phyloP scores from a whole-genome alignment of 2,329 filamentous ascomycete species.

The Colletotrichum sublineola region DNA sequence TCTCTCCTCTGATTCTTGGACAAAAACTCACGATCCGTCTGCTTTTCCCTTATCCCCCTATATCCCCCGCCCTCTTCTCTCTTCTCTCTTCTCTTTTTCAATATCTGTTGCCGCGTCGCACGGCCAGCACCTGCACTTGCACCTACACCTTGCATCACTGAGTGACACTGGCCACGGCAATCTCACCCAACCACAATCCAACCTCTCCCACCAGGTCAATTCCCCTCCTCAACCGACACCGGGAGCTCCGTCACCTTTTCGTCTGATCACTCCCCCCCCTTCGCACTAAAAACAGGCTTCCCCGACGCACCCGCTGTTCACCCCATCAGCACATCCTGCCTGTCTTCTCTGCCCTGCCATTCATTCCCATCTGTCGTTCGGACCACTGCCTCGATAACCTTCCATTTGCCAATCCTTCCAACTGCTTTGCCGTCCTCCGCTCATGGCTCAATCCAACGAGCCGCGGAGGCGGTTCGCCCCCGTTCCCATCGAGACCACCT shows the following conservation, averaged over 20 bases:
- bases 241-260: conserved; percentile 32
- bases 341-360: conserved; percentile 11
- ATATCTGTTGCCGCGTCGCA: conserved; percentile 22
- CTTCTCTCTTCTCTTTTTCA: neutral
- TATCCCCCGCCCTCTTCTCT: neutral
- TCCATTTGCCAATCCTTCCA: neutral
- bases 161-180: conserved; percentile 11
- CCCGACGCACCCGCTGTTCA: conserved; percentile 6
- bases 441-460: conserved; percentile 57
- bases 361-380: conserved; percentile 28
- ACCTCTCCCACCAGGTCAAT: conserved; percentile 29
- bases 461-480: conserved; percentile 73
- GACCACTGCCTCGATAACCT: conserved; percentile 6
- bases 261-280: conserved; percentile 31
- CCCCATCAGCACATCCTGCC: conserved; percentile 14
- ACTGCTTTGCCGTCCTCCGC: conserved; percentile 35
- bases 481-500: conserved; percentile 79
- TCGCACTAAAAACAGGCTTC: conserved; percentile 34
- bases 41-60: neutral
- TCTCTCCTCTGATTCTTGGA: conserved; percentile 12
- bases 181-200: conserved; percentile 26
- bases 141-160: neutral
- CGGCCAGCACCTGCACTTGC: conserved; percentile 7
- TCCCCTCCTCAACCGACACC: conserved; percentile 5
- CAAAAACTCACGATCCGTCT: conserved; percentile 38